These are phyloP conservation scores for Cystofilobasidium macerans DNA, from an alignment of 768 basidiomycete species.

Conservation along the genomic window DNA sequence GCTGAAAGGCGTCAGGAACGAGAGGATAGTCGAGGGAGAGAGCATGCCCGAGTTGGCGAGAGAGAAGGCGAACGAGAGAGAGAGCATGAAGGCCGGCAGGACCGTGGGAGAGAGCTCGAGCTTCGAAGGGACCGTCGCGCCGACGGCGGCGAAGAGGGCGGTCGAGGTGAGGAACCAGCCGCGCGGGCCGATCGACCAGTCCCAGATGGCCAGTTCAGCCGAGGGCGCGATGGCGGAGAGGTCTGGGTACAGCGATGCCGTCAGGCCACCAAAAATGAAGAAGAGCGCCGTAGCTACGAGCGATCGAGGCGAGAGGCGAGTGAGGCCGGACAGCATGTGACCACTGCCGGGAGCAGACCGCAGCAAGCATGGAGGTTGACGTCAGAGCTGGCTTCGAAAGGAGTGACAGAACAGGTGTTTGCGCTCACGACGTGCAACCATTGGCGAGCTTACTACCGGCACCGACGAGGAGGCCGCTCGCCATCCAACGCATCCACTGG, in stretches of 20 bases:
- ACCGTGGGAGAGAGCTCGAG: not conserved
- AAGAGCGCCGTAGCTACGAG: constrained; percentile 35
- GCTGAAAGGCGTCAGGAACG: constrained; percentile 33
- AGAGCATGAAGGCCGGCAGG: constrained; percentile 31
- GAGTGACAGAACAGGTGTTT: not conserved
- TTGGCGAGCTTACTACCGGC: constrained; percentile 5
- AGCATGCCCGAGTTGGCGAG: constrained; percentile 39
- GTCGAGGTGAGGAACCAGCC: not conserved
- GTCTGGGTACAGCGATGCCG: constrained; percentile 27
- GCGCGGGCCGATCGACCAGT: not conserved
- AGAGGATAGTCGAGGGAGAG: constrained; percentile 34
- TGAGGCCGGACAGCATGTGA: constrained; percentile 40
- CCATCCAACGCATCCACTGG: not conserved
- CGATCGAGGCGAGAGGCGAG: constrained; percentile 37
- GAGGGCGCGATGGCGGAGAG: not conserved
- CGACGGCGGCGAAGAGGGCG: not conserved
- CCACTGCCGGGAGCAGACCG: constrained; percentile 25
- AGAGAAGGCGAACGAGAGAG: constrained; percentile 35
- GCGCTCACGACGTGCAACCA: constrained; percentile 2
- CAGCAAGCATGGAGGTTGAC: not conserved
- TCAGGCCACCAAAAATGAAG: constrained; percentile 34
- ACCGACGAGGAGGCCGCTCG: constrained; percentile 1
- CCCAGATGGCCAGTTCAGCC: not conserved
- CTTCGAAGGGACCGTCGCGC: not conserved
- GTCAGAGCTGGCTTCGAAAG: too few relatives aligned